Conservation (phyloP, 768 basidiomycete species). For the Tubosaeta sp. region DNA sequence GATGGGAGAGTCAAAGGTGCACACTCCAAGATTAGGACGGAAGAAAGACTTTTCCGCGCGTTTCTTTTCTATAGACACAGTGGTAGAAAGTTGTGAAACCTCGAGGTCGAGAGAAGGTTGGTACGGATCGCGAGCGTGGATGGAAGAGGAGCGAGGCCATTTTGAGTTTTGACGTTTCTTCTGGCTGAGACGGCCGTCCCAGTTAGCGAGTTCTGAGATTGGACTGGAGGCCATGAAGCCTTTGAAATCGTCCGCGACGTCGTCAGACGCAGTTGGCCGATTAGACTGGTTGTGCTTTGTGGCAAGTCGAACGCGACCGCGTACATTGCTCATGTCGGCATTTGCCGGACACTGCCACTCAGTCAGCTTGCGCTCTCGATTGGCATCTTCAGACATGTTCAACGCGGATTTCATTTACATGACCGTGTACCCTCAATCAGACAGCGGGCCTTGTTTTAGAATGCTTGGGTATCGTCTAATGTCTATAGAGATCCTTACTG, state of each 20-base stretch:
- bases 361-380: too few species aligned
- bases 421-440: too few species aligned
- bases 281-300: neutral
- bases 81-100: neutral
- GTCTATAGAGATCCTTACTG: too few species aligned
- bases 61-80: conserved; percentile 1
- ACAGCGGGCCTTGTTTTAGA: too few species aligned
- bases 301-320: conserved; percentile 6
- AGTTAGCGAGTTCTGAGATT: conserved; percentile 11
- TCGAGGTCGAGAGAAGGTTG: neutral
- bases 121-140: conserved; percentile 9
- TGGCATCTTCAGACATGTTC: too few species aligned
- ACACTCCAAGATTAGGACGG: conserved; percentile 11
- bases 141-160: conserved; percentile 11
- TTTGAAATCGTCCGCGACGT: neutral
- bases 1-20: neutral
- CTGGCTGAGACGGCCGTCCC: conserved; percentile 15
- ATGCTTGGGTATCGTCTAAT: too few species aligned
- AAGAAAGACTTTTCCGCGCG: conserved; percentile 5
- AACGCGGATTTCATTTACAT: too few species aligned
- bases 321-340: conserved; percentile 8
- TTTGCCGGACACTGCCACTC: conserved; percentile 8
- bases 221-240: conserved; percentile 14
- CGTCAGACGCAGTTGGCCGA: neutral
- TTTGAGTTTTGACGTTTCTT: conserved; percentile 4